Base-by-base conservation (phyloP, 78 protist genomes). In the Dictyostelium capitatum region DNA sequence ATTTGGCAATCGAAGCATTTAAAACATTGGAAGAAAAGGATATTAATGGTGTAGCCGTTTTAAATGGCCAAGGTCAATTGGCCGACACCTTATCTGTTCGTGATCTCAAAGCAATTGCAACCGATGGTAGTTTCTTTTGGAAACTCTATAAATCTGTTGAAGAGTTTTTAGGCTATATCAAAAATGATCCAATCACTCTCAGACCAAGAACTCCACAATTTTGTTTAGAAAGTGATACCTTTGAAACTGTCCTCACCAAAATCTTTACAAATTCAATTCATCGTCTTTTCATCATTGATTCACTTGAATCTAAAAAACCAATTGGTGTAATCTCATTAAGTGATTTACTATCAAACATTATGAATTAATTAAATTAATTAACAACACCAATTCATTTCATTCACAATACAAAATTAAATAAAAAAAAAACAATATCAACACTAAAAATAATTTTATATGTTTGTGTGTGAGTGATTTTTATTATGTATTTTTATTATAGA, bases 1-100 rank as follows among this genome's bases (percentile, higher is more conserved):
- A 30, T 11, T 19, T 54, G 8, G 82, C 95, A 14, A 79, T 91
- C 53, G 95, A 91, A 32, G 95, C 90, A 0, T 91, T 91, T 83
- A 82, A 83, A 48, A 17, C 74, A 15, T 14, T 91, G 62, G 80
- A 83, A 7, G 84, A 91, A 15, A 80, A 82, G 19, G 56, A 82
- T 41, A 50, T 91, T 37, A 73, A 32, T 82, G 95, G 95, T 75
- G 15, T 91, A 14, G 95, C 82, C 10, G 69, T 91, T n/a, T 12
- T 91, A 14, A 53, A 70, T 79, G 56, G 32, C 4, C 28, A 46
- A 1, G 95, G 95, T 17, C 50, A 50, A 1, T 69, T 91, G 5
- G 8, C 82, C 10, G 84, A 82, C 32, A 73, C 79, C 5, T 75
- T 91, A 7, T 87, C 93, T 14, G 73, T 43, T 32, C 50, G 84